phyloP scores from a whole-genome alignment of 1,284 basidiomycete genomes.

The Takashimella koratensis region DNA sequence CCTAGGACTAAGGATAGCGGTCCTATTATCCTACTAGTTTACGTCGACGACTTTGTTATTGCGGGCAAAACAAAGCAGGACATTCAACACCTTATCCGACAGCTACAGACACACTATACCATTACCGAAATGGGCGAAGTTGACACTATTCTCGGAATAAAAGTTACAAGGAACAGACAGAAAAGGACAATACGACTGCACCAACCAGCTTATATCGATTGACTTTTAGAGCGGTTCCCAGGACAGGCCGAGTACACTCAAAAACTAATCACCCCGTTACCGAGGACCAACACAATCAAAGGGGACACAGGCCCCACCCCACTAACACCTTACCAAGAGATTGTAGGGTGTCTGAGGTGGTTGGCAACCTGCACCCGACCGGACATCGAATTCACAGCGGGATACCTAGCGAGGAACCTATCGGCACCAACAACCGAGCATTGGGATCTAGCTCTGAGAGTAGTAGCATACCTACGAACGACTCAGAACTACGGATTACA shows the following conservation, averaged over 20 bases:
- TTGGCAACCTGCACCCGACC: conserved; percentile 23
- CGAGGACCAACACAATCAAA: too few species aligned
- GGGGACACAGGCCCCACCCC: too few species aligned
- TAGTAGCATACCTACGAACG: conserved; percentile 51
- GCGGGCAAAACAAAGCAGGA: neutral
- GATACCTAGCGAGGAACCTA: conserved; percentile 18
- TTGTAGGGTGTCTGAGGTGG: conserved; percentile 32
- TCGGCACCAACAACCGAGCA: conserved; percentile 29
- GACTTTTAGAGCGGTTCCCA: conserved; percentile 44
- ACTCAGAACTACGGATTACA: conserved; percentile 21
- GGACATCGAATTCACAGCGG: conserved; percentile 32
- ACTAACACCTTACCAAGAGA: conserved; percentile 27
- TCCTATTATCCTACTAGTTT: conserved; percentile 10
- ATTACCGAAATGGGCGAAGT: conserved; percentile 30
- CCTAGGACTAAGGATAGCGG: conserved; percentile 1
- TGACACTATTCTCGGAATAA: conserved; percentile 25
- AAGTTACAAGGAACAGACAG: conserved; percentile 35
- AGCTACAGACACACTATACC: conserved; percentile 12
- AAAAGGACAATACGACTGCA: conserved; percentile 40
- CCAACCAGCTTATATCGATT: conserved; percentile 49
- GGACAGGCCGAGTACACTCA: too few species aligned
- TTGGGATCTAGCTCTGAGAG: conserved; percentile 48
- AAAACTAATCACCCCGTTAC: too few species aligned
- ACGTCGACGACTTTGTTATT: conserved; percentile 19
- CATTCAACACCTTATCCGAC: conserved; percentile 19